Conservation (phyloP, 2,329 filamentous ascomycete species). For the Xylaria arbuscula region DNA sequence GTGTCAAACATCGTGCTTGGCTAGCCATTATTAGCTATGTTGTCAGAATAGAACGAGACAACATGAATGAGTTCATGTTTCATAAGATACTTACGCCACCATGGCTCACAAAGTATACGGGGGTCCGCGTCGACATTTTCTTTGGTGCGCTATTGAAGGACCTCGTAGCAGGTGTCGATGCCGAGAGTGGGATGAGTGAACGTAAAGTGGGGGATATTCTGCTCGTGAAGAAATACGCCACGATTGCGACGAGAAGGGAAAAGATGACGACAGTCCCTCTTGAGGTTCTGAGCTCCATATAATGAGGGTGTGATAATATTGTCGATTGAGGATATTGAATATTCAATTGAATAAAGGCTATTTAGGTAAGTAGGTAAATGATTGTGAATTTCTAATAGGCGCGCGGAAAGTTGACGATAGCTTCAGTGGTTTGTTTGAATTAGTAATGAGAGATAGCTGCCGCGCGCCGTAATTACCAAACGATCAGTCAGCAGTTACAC, state of each 20-base stretch:
- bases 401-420: slow-evolving; percentile 11
- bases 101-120: slow-evolving; percentile 63
- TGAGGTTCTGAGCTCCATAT: slow-evolving; percentile 28
- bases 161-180: slow-evolving; percentile 30
- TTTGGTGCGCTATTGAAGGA: slow-evolving; percentile 25
- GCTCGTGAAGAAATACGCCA: slow-evolving; percentile 45
- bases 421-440: slow-evolving; percentile 25
- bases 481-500: slow-evolving; percentile 46
- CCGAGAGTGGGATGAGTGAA: slow-evolving; percentile 38
- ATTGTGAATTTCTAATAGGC: neutral
- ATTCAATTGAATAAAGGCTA: slow-evolving; percentile 28
- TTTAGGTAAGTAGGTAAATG: neutral
- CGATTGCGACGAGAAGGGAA: slow-evolving; percentile 42
- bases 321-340: neutral
- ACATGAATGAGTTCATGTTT: neutral
- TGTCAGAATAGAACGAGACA: neutral
- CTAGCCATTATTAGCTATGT: slow-evolving; percentile 42
- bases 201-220: slow-evolving; percentile 34
- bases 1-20: slow-evolving; percentile 76
- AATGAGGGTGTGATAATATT: neutral
- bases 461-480: slow-evolving; percentile 46
- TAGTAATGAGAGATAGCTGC: slow-evolving; percentile 10
- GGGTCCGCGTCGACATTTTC: slow-evolving; percentile 49
- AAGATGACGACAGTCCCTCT: slow-evolving; percentile 37
- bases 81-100: slow-evolving; percentile 56